These are phyloP conservation scores for Citrus hindsii DNA, from an alignment of 345 rosid genomes.

Conservation along the genomic window DNA sequence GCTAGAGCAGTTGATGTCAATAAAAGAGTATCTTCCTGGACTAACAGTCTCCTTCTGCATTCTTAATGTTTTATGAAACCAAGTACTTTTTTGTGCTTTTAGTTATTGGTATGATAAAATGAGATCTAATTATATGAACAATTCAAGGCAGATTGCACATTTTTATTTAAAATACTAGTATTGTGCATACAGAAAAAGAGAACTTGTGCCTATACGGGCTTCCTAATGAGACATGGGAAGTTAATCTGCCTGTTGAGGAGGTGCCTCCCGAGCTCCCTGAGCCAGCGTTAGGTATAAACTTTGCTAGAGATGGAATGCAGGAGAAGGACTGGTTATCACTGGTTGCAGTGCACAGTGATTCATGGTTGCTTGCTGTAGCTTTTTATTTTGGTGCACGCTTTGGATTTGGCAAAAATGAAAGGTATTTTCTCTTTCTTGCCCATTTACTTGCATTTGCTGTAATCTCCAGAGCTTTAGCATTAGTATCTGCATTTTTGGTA, in stretches of 20 bases:
- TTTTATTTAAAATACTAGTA: background rate
- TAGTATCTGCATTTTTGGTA: background rate
- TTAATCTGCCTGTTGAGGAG: constrained; percentile 97
- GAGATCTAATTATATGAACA: background rate
- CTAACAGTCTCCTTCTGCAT: background rate
- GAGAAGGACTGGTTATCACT: constrained; percentile 97
- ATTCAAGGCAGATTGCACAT: background rate
- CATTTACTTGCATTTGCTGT: background rate
- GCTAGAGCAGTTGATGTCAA: background rate
- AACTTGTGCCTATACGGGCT: constrained; percentile 95
- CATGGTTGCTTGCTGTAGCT: constrained; percentile 97
- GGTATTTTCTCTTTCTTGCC: constrained; percentile 44
- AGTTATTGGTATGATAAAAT: background rate
- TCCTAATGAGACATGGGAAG: constrained; percentile 98
- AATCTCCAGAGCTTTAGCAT: background rate
- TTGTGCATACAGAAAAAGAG: constrained; percentile 71
- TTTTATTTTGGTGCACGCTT: constrained; percentile 99
- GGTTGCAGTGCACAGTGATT: constrained; percentile 99
- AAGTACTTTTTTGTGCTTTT: background rate
- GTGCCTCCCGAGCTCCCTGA: constrained; percentile 99
- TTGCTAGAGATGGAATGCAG: constrained; percentile 99
- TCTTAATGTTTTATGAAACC: background rate
- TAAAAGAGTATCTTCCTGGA: background rate
- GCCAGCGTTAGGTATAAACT: constrained; percentile 95
- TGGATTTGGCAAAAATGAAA: constrained; percentile 96